Percentiles rank a stretch among this genome's conserved stretches.
These are phyloP conservation scores for Rhizophora apiculata DNA, from an alignment of 345 rosid species.

Conservation along the genomic window DNA sequence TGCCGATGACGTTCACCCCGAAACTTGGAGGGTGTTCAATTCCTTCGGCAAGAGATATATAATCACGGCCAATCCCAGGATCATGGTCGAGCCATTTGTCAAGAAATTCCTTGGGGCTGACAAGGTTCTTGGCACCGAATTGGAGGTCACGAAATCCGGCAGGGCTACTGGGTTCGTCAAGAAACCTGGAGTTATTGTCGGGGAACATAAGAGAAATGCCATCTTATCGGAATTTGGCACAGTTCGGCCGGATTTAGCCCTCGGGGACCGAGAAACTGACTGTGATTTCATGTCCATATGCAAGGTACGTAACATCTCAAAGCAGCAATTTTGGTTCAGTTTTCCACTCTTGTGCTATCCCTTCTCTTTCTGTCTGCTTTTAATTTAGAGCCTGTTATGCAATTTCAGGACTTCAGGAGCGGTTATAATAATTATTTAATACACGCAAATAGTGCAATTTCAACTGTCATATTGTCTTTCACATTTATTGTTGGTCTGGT, in stretches of 20 bases:
- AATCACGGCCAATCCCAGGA: conserved; percentile 72
- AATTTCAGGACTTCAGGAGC: not conserved
- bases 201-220: conserved; percentile 62
- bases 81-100: conserved; percentile 87
- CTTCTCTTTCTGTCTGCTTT: not conserved
- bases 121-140: conserved; percentile 83
- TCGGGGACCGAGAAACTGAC: conserved; percentile 75
- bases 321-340: not conserved
- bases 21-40: conserved; percentile 72
- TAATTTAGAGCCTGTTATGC: not conserved
- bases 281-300: conserved; percentile 85
- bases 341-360: not conserved
- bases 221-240: conserved; percentile 58
- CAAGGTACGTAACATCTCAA: conserved; percentile 48
- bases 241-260: conserved; percentile 68
- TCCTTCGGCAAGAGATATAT: conserved; percentile 74
- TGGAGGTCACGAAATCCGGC: conserved; percentile 66
- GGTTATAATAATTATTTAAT: not conserved
- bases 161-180: conserved; percentile 72
- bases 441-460: not conserved
- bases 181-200: conserved; percentile 66
- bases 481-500: conserved; percentile 25
- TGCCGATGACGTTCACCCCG: conserved; percentile 85
- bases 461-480: conserved; percentile 1
- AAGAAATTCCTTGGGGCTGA: conserved; percentile 68